Percentiles rank a stretch among this genome's conserved stretches.
phyloP scores from a whole-genome alignment of 768 basidiomycete species.

The Mycena vulgaris region DNA sequence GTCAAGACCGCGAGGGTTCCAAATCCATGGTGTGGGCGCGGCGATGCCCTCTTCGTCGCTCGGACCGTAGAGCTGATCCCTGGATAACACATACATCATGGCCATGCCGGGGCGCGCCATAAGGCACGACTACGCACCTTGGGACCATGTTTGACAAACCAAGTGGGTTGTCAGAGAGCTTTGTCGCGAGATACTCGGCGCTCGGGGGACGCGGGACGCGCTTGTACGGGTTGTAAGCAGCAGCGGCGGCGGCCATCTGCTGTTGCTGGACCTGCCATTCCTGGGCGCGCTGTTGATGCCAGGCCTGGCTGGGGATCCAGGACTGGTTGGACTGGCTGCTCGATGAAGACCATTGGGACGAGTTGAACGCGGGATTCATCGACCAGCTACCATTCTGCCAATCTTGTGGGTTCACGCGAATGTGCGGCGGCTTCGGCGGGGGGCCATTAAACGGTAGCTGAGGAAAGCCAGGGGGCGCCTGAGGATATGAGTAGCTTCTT shows the following conservation, averaged over 20 bases:
- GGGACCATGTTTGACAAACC: slow-evolving; percentile 78
- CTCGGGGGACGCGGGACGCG: slow-evolving; percentile 73
- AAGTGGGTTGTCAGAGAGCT: slow-evolving; percentile 74
- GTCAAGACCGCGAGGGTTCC: slow-evolving; percentile 69
- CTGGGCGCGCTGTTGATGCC: slow-evolving; percentile 51
- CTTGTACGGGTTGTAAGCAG: slow-evolving; percentile 74
- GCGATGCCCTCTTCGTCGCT: slow-evolving; percentile 51
- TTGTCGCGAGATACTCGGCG: slow-evolving; percentile 74
- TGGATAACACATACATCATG: slow-evolving; percentile 34
- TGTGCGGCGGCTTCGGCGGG: slow-evolving; percentile 34
- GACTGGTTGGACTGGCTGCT: slow-evolving; percentile 41
- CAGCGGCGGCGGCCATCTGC: slow-evolving; percentile 43
- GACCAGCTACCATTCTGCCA: slow-evolving; percentile 38
- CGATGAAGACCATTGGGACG: slow-evolving; percentile 44
- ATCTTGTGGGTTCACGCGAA: slow-evolving; percentile 35
- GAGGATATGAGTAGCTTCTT: slow-evolving; percentile 29
- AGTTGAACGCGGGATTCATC: slow-evolving; percentile 58
- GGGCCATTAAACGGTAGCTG: slow-evolving; percentile 37
- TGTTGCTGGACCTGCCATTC: slow-evolving; percentile 43
- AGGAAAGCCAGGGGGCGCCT: slow-evolving; percentile 33
- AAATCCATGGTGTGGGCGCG: slow-evolving; percentile 79
- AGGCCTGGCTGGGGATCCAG: slow-evolving; percentile 61
- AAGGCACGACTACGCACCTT: slow-evolving; percentile 57
- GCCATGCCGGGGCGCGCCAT: slow-evolving; percentile 15
- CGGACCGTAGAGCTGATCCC: slow-evolving; percentile 53